Base-by-base conservation (phyloP, 257 asterid species). In the Misopates orontium region DNA sequence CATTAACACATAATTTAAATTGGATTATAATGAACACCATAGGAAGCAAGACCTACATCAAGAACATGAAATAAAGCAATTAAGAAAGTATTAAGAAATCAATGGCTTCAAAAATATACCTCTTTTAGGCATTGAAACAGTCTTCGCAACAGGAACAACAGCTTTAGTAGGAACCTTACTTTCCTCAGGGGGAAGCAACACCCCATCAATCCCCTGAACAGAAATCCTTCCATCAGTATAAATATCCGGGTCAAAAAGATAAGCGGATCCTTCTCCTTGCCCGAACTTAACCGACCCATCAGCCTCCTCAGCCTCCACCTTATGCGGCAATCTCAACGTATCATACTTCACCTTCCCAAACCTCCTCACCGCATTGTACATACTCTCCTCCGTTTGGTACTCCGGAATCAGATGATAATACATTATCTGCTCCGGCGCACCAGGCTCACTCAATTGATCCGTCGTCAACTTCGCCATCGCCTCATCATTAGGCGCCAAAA, bases 161-260 rank as follows among this genome's bases (percentile, higher is more conserved):
- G 82, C 62, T 75, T 80, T 83, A 1, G 79, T 36, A 1, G 42
- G 70, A 40, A 14, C 65, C 68, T 62, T 81, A 32, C 59, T 73
- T 49, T 80, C 95, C 72, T 85, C 95, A 41, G 80, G 71, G 70
- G 97, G 96, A 40, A 85, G 73, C 72, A 93, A 71, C 49, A 93
- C 97, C 0, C 87, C 84, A 47, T 90, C 96, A 22, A 93, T 87
- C 9, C 98, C 98, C 75, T 93, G 98, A 28, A 93, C 98, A 2
- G 98, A 93, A 49, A 93, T 93, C 72, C 99, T 75, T 16, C 99
- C 99, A 59, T 93, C 99, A 18, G 95, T 93, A 28, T 90, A 93
- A 13, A 93, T 85, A 76, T 93, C 99, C 10, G 99, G 95, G 80
- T 93, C 99, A 11, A 90, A 76, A 41, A 93, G 75, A 70, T 90